Conservation (phyloP, 1,139 yeast species). For the Debaryomyces nepalensis region DNA sequence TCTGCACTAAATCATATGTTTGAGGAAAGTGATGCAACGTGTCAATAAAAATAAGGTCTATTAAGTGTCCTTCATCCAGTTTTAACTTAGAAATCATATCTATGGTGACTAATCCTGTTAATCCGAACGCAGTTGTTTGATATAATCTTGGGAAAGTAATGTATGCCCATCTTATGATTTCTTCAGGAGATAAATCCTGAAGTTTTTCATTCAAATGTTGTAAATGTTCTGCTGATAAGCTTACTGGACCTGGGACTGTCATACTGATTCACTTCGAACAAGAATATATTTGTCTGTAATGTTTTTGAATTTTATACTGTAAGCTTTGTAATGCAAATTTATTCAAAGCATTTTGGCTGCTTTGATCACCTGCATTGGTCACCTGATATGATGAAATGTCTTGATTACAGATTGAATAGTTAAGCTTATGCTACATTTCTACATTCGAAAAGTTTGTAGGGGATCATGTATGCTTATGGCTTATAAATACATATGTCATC, state of each 20-base stretch:
- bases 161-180: conserved; percentile 81
- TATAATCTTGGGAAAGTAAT: conserved; percentile 77
- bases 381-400: conserved; percentile 14
- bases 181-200: conserved; percentile 61
- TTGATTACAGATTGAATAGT: too few relatives aligned
- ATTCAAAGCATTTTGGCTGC: conserved; percentile 6
- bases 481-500: too few relatives aligned
- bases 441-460: too few relatives aligned
- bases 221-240: conserved; percentile 50
- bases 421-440: too few relatives aligned
- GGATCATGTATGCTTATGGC: too few relatives aligned
- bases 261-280: conserved; percentile 7
- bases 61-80: conserved; percentile 39
- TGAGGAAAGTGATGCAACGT: conserved; percentile 94
- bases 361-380: too few relatives aligned
- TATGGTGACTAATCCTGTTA: conserved; percentile 86
- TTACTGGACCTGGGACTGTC: conserved; percentile 17
- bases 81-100: conserved; percentile 75
- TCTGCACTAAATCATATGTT: conserved; percentile 74
- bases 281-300: neutral
- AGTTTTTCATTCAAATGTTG: conserved; percentile 67
- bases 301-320: neutral
- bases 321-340: conserved; percentile 1
- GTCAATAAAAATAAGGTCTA: conserved; percentile 85
- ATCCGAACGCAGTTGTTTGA: conserved; percentile 95